phyloP scores from a whole-genome alignment of 2,329 filamentous ascomycete species.

The Cladosporium sp. region DNA sequence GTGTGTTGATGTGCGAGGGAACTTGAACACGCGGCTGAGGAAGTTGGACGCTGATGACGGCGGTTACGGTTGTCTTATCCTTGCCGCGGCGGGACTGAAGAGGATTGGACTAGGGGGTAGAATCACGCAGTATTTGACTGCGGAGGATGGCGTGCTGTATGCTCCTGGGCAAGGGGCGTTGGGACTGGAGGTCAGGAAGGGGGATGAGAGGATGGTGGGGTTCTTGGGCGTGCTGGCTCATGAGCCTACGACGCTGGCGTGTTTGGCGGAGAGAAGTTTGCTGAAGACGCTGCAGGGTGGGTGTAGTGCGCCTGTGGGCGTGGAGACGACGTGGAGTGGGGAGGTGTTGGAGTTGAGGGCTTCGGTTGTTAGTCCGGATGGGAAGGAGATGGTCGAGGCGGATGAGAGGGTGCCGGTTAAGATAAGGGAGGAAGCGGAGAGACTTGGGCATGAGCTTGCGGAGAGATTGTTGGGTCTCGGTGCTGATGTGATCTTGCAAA shows the following conservation, averaged over 20 bases:
- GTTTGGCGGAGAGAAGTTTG: constrained; percentile 70
- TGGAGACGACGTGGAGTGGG: constrained; percentile 63
- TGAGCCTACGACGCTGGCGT: constrained; percentile 59
- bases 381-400: constrained; percentile 63
- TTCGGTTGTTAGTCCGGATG: constrained; percentile 74
- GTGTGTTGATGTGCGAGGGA: constrained; percentile 76
- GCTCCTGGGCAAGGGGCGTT: constrained; percentile 88
- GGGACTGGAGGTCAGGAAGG: constrained; percentile 69
- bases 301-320: constrained; percentile 87
- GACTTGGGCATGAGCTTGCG: constrained; percentile 66
- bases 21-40: constrained; percentile 73
- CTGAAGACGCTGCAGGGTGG: constrained; percentile 85
- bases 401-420: constrained; percentile 38
- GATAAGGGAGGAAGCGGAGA: constrained; percentile 56
- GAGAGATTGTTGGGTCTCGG: constrained; percentile 63
- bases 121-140: constrained; percentile 70
- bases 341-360: constrained; percentile 60
- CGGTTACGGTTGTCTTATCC: constrained; percentile 70
- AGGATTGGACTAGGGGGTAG: constrained; percentile 62
- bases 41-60: constrained; percentile 74
- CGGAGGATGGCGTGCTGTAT: constrained; percentile 67
- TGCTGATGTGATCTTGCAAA: constrained; percentile 64
- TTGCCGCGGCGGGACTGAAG: constrained; percentile 77
- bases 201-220: constrained; percentile 55
- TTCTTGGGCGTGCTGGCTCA: constrained; percentile 60